Evolutionary conservation across 805 yeast genomes (phyloP).

Genomic region (Teunomyces stri): DNA sequence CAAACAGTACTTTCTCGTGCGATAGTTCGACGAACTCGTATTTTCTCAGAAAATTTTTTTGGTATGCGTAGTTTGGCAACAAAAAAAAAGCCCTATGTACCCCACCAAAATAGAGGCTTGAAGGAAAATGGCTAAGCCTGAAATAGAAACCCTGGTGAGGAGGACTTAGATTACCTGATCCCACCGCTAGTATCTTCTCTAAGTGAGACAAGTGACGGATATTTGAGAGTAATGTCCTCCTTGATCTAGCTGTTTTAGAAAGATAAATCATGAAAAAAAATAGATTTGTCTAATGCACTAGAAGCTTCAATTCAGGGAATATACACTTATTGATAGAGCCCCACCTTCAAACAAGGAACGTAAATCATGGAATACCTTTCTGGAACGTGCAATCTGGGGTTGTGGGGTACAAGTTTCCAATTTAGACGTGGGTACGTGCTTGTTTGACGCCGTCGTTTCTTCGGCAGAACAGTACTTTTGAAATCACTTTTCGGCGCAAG

Average conservation of each 20-base stretch:
- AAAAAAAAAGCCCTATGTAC: not conserved
- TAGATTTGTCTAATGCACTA: too few relatives aligned
- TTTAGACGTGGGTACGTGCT: not conserved
- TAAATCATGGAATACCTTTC: not conserved
- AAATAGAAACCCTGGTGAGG: too few relatives aligned
- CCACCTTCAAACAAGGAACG: too few relatives aligned
- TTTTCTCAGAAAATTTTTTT: not conserved
- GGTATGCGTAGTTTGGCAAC: too few relatives aligned
- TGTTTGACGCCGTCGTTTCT: not conserved
- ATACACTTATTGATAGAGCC: too few relatives aligned
- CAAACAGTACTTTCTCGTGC: not conserved
- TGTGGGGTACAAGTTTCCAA: not conserved
- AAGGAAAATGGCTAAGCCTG: not conserved
- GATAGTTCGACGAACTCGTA: not conserved
- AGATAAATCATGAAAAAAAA: too few relatives aligned
- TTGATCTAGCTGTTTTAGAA: too few relatives aligned
- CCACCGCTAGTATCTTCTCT: too few relatives aligned
- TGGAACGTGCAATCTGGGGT: not conserved
- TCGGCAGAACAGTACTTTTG: constrained; percentile 1
- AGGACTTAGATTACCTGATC: too few relatives aligned
- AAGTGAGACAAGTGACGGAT: too few relatives aligned
- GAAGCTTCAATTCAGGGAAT: too few relatives aligned
- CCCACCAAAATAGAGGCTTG: not conserved
- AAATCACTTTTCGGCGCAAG: not conserved
- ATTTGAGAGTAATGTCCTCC: too few relatives aligned